Percentiles rank a stretch among this genome's conserved stretches.
Evolutionary conservation across 495 filamentous ascomycete species (phyloP).

Genomic region (Sphaerosporella brunnea): DNA sequence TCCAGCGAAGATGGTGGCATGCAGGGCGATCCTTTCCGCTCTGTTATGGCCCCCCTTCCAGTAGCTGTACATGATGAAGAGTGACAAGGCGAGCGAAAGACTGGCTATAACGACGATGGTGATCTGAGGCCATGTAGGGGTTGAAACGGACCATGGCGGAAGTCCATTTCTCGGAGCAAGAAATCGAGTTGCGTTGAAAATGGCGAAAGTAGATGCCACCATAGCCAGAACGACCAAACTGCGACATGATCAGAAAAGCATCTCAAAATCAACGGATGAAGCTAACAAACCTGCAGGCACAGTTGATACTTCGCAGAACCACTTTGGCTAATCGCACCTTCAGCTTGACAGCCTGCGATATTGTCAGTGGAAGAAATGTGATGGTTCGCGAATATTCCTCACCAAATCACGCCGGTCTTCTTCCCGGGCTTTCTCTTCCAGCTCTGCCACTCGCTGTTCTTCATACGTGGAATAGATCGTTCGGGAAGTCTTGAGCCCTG

Average conservation of each 20-base stretch:
- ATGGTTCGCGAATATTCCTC: too few relatives aligned
- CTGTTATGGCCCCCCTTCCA: conserved; percentile 73
- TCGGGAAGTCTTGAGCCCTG: conserved; percentile 18
- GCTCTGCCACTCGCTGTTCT: conserved; percentile 14
- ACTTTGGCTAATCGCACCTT: conserved; percentile 89
- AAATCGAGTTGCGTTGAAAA: conserved; percentile 67
- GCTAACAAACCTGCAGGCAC: conserved; percentile 66
- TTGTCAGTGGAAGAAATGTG: too few relatives aligned
- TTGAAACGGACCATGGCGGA: conserved; percentile 63
- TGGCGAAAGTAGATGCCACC: conserved; percentile 61
- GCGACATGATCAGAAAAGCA: not conserved
- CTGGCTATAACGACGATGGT: conserved; percentile 57
- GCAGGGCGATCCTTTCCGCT: conserved; percentile 80
- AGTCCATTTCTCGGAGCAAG: conserved; percentile 60
- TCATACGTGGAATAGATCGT: conserved; percentile 11
- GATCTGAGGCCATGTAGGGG: conserved; percentile 79
- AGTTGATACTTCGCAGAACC: conserved; percentile 80
- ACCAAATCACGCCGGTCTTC: conserved; percentile 73
- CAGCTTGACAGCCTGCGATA: conserved; percentile 76
- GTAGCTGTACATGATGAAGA: conserved; percentile 71
- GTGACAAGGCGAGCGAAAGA: conserved; percentile 59
- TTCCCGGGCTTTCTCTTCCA: conserved; percentile 57
- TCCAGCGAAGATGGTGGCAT: conserved; percentile 83
- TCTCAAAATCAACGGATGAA: conserved; percentile 8
- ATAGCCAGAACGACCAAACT: conserved; percentile 64